Percentiles rank a stretch among this genome's conserved stretches.
These are phyloP conservation scores for Paracamarosporium sp. DNA, from an alignment of 2,329 filamentous ascomycete species.

Conservation along the genomic window DNA sequence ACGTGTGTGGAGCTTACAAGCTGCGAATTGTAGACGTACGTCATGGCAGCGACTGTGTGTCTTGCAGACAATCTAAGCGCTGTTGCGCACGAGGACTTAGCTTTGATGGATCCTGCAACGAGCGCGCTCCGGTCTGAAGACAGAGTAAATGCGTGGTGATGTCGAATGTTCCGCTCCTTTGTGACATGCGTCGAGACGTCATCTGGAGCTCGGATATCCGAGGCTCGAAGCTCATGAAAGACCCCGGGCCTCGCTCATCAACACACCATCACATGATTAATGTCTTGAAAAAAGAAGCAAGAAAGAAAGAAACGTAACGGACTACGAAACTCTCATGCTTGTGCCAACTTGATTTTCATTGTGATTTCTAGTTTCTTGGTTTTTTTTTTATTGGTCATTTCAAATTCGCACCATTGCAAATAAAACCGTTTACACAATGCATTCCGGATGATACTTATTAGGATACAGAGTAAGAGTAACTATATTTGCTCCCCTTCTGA, in stretches of 20 bases:
- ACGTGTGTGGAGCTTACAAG: conserved; percentile 39
- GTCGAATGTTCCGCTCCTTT: conserved; percentile 27
- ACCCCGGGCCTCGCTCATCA: not conserved
- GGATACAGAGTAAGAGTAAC: too few species aligned
- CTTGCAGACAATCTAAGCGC: not conserved
- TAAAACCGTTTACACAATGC: too few species aligned
- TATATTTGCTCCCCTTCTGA: too few species aligned
- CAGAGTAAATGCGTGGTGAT: conserved; percentile 20
- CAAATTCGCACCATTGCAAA: too few species aligned
- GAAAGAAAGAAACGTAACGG: too few species aligned
- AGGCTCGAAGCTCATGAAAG: not conserved
- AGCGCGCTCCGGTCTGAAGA: not conserved
- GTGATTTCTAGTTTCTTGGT: too few species aligned
- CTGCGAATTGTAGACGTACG: conserved; percentile 53
- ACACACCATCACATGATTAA: not conserved
- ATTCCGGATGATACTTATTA: too few species aligned
- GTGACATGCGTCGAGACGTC: conserved; percentile 20
- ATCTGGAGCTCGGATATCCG: conserved; percentile 8
- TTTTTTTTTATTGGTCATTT: too few species aligned
- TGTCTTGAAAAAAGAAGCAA: too few species aligned
- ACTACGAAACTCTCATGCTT: too few species aligned
- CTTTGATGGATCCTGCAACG: not conserved
- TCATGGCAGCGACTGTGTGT: not conserved
- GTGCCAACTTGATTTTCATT: too few species aligned
- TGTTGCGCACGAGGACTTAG: not conserved